Percentiles rank a stretch among this genome's conserved stretches.
Conservation (phyloP, 2,329 filamentous ascomycete species). For the Diaporthe longicolla region DNA sequence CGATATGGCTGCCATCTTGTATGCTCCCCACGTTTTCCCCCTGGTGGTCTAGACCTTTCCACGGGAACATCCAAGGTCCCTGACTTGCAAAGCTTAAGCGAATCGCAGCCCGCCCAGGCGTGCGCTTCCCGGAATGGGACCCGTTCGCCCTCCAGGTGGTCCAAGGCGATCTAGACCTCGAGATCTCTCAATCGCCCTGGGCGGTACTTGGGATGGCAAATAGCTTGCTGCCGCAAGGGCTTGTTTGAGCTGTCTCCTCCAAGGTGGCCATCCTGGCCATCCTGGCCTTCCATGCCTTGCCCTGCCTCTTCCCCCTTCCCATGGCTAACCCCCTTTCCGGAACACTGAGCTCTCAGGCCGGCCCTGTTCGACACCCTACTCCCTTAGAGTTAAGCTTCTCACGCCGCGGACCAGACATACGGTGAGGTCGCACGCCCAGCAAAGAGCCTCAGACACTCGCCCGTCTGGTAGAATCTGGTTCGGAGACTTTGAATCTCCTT, state of each 20-base stretch:
- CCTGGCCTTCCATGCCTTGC: not conserved
- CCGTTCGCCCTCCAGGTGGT: conserved; percentile 32
- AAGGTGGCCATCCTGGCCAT: not conserved
- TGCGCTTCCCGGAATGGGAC: conserved; percentile 28
- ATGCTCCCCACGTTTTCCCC: conserved; percentile 36
- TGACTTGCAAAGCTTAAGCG: conserved; percentile 38
- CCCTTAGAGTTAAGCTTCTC: conserved; percentile 7
- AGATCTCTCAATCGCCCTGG: conserved; percentile 19
- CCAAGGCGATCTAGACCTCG: conserved; percentile 35
- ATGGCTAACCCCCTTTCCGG: conserved; percentile 3
- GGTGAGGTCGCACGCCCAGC: conserved; percentile 12
- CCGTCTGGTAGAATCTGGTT: conserved; percentile 14
- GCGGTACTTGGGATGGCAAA: conserved; percentile 5
- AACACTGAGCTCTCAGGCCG: conserved; percentile 4
- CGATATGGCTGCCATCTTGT: conserved; percentile 26
- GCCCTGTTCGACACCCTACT: not conserved
- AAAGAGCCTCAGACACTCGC: conserved; percentile 25
- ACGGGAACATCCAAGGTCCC: conserved; percentile 35
- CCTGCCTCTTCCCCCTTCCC: not conserved
- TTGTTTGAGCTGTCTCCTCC: conserved; percentile 7
- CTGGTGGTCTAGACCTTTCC: conserved; percentile 37
- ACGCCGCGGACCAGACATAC: conserved; percentile 7
- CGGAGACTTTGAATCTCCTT: conserved; percentile 4
- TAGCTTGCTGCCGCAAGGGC: not conserved
- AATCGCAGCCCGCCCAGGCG: conserved; percentile 30